Evolutionary conservation across 768 basidiomycete species (phyloP), one percentile per base, ranked within the genome.

Genomic region (Tricholoma hemisulphureum): DNA sequence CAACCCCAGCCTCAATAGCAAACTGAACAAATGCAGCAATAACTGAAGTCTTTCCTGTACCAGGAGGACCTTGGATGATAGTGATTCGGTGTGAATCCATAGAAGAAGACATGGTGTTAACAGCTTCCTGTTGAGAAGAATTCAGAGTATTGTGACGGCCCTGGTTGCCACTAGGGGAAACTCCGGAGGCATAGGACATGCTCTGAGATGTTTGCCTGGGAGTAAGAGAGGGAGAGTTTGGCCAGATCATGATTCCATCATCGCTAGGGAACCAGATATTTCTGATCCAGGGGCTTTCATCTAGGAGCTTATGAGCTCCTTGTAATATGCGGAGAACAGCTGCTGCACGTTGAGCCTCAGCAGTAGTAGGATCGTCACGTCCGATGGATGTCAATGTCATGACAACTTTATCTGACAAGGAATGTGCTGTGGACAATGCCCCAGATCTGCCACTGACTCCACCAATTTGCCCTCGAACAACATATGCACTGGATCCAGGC

Each of bases 11-110:
- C 24, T 68, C 61, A 21, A 81, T 64, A 35, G 84, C 80, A 61
- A 73, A 72, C 20, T 78, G 69, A 10, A 87, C 84, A 78, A 76
- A 88, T 6, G 81, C 75, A 10, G 84, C 83, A 70, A 89, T 89
- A 2, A 89, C 87, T 41, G 85, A 84, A 0, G 88, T 89, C 66
- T 89, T 89, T 18, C 88, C 88, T 55, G 86, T 87, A 1, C 87
- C 87, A 59, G 87, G 85, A 31, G 86, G 86, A 13, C 80, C 82
- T 58, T 82, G 81, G 21, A 84, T 65, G 20, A 83, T 68, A 6
- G 74, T 74, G 46, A 82, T 72, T 20, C 75, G 67, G 52, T 78
- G 59, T 3, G 66, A 54, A 57, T 77, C 69, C 8, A 61, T 52
- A 2, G 63, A 39, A 10, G 79, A 78, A 13, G 80, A 67, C 82